Evolutionary conservation across 1,284 basidiomycete species (phyloP).

Genomic region (Mixia osmundae): DNA sequence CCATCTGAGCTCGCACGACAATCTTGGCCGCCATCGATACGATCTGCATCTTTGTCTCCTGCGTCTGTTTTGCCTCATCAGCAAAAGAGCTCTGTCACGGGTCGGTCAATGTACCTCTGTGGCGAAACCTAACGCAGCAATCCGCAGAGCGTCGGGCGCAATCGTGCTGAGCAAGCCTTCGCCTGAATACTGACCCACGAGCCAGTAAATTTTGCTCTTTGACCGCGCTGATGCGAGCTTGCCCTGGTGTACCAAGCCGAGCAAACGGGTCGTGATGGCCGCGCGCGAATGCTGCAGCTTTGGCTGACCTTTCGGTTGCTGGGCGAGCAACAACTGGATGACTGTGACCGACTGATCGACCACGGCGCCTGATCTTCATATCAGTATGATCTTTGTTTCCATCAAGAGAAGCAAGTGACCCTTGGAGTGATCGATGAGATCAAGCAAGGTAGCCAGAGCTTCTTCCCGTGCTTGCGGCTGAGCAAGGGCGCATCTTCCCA

Average conservation of each 20-base stretch:
- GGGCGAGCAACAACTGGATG: background rate
- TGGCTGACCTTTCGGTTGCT: background rate
- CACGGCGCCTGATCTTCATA: background rate
- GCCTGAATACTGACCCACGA: slow-evolving; percentile 61
- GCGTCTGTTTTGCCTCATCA: slow-evolving; percentile 24
- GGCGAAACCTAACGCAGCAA: slow-evolving; percentile 43
- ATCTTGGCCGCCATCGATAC: slow-evolving; percentile 64
- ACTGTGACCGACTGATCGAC: background rate
- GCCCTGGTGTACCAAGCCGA: background rate
- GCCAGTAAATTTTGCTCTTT: slow-evolving; percentile 63
- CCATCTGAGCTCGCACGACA: slow-evolving; percentile 42
- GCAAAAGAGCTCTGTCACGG: background rate
- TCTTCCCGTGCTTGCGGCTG: slow-evolving; percentile 42
- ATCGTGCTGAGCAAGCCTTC: slow-evolving; percentile 10
- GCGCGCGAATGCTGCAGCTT: background rate
- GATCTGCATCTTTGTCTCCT: slow-evolving; percentile 51
- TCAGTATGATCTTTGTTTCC: background rate
- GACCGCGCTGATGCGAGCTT: slow-evolving; percentile 51
- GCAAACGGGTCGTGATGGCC: background rate
- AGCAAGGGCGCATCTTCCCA: slow-evolving; percentile 45
- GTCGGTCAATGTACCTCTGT: slow-evolving; percentile 32
- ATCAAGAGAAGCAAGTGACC: background rate
- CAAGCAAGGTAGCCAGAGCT: slow-evolving; percentile 28
- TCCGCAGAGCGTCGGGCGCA: slow-evolving; percentile 60
- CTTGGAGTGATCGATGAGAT: background rate